Percentiles rank a stretch among this genome's conserved stretches.
Evolutionary conservation across 2,329 filamentous ascomycete species (phyloP).

Genomic region (Aspergillus ruber): DNA sequence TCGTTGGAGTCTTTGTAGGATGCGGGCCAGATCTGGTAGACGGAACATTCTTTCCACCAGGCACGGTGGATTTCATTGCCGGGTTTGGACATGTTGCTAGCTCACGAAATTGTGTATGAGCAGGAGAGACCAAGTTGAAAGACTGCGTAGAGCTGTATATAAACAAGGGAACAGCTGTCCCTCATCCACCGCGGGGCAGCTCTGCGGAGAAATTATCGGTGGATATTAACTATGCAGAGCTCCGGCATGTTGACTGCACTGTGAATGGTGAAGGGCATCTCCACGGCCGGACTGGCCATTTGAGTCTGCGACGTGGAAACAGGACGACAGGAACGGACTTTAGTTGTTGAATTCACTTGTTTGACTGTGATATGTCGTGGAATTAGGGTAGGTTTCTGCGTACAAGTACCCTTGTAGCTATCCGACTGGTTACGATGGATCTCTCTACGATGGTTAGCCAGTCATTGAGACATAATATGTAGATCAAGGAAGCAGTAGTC

Average conservation of each 20-base stretch:
- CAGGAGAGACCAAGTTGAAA: too few species aligned
- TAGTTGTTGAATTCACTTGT: slow-evolving; percentile 1
- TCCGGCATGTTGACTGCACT: slow-evolving; percentile 3
- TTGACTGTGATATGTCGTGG: not conserved
- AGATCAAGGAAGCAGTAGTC: too few species aligned
- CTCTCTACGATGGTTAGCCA: too few species aligned
- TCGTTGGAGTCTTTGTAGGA: slow-evolving; percentile 49
- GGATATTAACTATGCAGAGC: not conserved
- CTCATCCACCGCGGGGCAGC: slow-evolving; percentile 2
- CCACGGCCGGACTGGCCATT: not conserved
- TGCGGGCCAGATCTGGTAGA: slow-evolving; percentile 57
- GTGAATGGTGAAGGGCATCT: not conserved
- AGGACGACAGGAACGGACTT: not conserved
- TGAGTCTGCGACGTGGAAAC: slow-evolving; percentile 1
- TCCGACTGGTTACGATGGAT: too few species aligned
- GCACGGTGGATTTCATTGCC: slow-evolving; percentile 19
- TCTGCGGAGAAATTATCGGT: slow-evolving; percentile 7
- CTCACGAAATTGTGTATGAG: not conserved
- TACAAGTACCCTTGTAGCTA: not conserved
- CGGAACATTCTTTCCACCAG: slow-evolving; percentile 55
- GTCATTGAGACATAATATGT: too few species aligned
- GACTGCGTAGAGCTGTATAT: not conserved
- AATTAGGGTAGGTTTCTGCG: not conserved
- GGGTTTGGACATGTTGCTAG: slow-evolving; percentile 9
- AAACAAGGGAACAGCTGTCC: not conserved